Percentiles rank a stretch among this genome's conserved stretches.
These are phyloP conservation scores for Naganishia vaughanmartiniae DNA, from an alignment of 768 basidiomycete genomes.

Conservation along the genomic window DNA sequence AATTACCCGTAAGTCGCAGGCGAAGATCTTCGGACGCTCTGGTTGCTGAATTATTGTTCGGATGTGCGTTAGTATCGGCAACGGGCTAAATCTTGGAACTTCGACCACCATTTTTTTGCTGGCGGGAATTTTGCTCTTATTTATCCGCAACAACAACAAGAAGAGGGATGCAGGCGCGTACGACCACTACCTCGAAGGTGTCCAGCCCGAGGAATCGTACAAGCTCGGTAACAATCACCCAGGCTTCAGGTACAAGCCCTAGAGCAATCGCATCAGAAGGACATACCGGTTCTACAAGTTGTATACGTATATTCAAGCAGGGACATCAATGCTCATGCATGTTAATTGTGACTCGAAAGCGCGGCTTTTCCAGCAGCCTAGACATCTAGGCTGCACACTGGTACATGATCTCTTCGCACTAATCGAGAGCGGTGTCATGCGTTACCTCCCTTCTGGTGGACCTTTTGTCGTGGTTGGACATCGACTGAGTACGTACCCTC, in stretches of 20 bases:
- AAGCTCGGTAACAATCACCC: slow-evolving; percentile 28
- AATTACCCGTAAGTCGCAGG: slow-evolving; percentile 18
- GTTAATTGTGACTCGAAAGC: neutral
- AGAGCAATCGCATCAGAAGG: neutral
- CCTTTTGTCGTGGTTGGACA: too few species aligned
- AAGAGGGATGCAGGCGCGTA: slow-evolving; percentile 24
- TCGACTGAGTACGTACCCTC: too few species aligned
- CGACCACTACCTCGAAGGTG: slow-evolving; percentile 26
- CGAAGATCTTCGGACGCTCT: neutral
- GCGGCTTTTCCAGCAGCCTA: too few species aligned
- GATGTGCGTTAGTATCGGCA: neutral
- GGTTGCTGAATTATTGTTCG: neutral
- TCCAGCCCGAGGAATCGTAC: neutral
- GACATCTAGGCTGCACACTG: too few species aligned
- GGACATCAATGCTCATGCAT: neutral
- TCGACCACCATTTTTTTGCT: neutral
- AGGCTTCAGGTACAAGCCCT: slow-evolving; percentile 21
- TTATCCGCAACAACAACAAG: slow-evolving; percentile 25
- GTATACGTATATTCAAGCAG: neutral
- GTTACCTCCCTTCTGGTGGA: too few species aligned
- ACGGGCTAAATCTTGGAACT: slow-evolving; percentile 22
- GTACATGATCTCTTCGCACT: too few species aligned
- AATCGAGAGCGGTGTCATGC: too few species aligned
- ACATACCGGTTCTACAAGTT: neutral
- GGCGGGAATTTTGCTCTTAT: slow-evolving; percentile 4